Evolutionary conservation across 202 grass and related monocot genomes (phyloP), one percentile per base, ranked within the genome.

Genomic region (Carex sylvatica): DNA sequence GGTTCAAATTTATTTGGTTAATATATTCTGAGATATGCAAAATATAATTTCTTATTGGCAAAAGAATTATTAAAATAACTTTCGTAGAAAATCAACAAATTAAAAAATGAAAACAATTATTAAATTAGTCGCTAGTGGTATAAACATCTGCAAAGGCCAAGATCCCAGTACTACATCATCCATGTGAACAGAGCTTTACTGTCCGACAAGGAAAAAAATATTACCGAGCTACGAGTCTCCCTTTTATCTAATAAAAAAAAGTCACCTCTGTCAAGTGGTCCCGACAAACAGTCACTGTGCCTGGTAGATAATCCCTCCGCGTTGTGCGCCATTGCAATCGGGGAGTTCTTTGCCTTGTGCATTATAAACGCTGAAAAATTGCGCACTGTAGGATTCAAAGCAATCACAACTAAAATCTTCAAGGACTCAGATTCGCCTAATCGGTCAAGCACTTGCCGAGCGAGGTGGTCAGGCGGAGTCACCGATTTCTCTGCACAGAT

Each of bases 301-400:
- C 74, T 53, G 35, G 51, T 28, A 13, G 81, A 79, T 59, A 79
- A 15, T 40, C 20, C 63, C 70, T 70, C 28, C 2, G 90, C 87
- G 30, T 88, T 85, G 56, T 62, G 80, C 73, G 31, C 23, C 87
- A 82, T 54, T 16, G 38, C 13, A 54, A 87, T 68, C 65, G 22
- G 16, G 38, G 82, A 80, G 1, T 56, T 55, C 1, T 46, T 77
- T 13, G 68, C 85, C 83, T 88, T 18, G 22, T 31, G 6, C 20
- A 19, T 81, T 84, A 97, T 82, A 71, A 49, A 90, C 26, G 38
- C 69, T 4, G 94, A 88, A 0, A 93, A 76, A 12, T 47, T 87
- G 33, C 14, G 52, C 24, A 87, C 82, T 19, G 84, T 80, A 1
- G 4, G 9, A 0, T 24, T 20, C 53, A 80, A 87, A 33, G 26